Percentiles rank a stretch among this genome's conserved stretches.
Conservation (phyloP, 2,329 filamentous ascomycete genomes). For the Claviceps humidiphila region DNA sequence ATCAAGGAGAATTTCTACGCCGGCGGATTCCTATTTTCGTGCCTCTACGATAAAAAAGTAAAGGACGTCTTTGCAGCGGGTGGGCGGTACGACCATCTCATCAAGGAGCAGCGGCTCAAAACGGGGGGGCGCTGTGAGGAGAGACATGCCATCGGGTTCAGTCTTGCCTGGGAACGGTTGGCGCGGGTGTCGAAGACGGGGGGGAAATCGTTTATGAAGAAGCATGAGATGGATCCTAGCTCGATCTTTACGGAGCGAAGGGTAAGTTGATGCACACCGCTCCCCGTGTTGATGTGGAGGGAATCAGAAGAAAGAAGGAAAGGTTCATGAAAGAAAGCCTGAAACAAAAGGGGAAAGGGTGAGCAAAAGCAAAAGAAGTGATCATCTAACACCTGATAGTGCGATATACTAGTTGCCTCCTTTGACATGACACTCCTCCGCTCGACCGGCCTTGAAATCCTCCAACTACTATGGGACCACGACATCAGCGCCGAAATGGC, state of each 20-base stretch:
- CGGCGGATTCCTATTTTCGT: conserved; percentile 79
- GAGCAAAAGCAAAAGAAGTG: not conserved
- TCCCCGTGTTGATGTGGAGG: too few relatives aligned
- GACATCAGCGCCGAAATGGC: conserved; percentile 84
- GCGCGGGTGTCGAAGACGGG: conserved; percentile 48
- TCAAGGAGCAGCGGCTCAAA: conserved; percentile 68
- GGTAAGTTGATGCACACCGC: conserved; percentile 28
- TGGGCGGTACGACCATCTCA: conserved; percentile 81
- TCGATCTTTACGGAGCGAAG: conserved; percentile 48
- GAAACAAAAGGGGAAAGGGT: not conserved
- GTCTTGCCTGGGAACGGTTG: conserved; percentile 75
- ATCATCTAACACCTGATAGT: conserved; percentile 29
- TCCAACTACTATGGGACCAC: conserved; percentile 68
- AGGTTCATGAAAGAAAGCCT: conserved; percentile 16
- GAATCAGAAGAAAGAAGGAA: conserved; percentile 28
- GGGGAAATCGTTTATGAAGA: conserved; percentile 53
- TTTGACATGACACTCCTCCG: conserved; percentile 69
- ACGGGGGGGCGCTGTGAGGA: conserved; percentile 48
- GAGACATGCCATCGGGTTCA: conserved; percentile 82
- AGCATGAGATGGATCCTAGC: conserved; percentile 48
- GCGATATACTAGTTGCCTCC: conserved; percentile 80
- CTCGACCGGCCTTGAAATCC: conserved; percentile 60
- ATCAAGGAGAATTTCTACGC: conserved; percentile 86
- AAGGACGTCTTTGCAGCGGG: conserved; percentile 85
- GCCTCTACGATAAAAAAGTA: conserved; percentile 71